Percentiles rank a stretch among this genome's conserved stretches.
phyloP scores from a whole-genome alignment of 1,284 basidiomycete species.

The Malassezia psittaci region DNA sequence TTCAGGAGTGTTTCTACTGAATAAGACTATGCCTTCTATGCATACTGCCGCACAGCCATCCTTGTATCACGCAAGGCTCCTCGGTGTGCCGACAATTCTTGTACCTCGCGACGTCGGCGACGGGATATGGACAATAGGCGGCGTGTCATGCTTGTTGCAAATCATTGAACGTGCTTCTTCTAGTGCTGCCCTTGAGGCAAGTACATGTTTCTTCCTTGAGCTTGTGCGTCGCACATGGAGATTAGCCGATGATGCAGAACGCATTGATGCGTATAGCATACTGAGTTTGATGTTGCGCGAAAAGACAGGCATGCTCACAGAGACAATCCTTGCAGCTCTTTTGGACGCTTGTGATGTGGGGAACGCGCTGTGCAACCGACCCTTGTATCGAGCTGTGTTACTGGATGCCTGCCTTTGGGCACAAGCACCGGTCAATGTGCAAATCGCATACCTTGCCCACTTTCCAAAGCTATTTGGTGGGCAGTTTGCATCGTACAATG shows the following conservation, averaged over 20 bases:
- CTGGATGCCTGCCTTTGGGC: conserved; percentile 88
- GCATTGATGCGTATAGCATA: conserved; percentile 59
- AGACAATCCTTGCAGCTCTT: conserved; percentile 64
- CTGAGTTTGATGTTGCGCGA: conserved; percentile 63
- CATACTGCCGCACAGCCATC: conserved; percentile 23
- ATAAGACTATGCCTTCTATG: conserved; percentile 24
- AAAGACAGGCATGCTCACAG: conserved; percentile 66
- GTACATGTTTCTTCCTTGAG: conserved; percentile 65
- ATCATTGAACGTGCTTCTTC: conserved; percentile 55
- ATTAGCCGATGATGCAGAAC: conserved; percentile 38
- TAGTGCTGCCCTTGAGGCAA: conserved; percentile 61
- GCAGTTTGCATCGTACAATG: conserved; percentile 50
- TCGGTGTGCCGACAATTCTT: conserved; percentile 51
- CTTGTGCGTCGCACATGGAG: conserved; percentile 74
- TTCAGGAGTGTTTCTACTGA: conserved; percentile 19
- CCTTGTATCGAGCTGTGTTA: conserved; percentile 71
- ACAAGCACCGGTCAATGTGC: conserved; percentile 59
- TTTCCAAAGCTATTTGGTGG: conserved; percentile 67
- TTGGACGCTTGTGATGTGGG: conserved; percentile 75
- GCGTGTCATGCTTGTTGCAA: conserved; percentile 63
- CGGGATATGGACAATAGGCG: conserved; percentile 72
- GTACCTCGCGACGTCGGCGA: conserved; percentile 62
- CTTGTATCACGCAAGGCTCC: conserved; percentile 24
- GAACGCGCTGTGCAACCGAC: conserved; percentile 65
- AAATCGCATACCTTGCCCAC: conserved; percentile 66